phyloP scores from a whole-genome alignment of 2,329 filamentous ascomycete genomes.

The Amauroascus niger region DNA sequence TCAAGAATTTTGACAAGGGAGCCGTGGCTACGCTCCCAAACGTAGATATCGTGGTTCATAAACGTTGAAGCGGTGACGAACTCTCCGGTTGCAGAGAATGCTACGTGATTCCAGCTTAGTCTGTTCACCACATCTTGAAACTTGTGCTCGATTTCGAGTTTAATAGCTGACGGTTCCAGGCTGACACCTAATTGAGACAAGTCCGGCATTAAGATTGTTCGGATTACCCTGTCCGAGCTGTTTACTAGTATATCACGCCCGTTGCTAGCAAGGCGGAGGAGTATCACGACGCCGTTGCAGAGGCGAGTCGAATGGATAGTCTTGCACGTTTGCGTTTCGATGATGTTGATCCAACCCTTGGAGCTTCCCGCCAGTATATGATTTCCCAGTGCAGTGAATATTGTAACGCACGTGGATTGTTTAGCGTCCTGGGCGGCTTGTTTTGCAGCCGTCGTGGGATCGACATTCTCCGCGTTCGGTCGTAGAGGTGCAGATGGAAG shows the following conservation, averaged over 20 bases:
- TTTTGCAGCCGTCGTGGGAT: conserved; percentile 57
- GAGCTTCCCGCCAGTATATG: conserved; percentile 89
- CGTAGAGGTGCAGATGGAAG: conserved; percentile 76
- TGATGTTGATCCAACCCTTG: conserved; percentile 93
- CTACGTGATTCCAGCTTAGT: conserved; percentile 92
- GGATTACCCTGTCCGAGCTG: conserved; percentile 86
- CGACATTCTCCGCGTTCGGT: conserved; percentile 58
- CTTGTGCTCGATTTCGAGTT: conserved; percentile 89
- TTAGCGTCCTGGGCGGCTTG: conserved; percentile 86
- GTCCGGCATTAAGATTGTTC: conserved; percentile 83
- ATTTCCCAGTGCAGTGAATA: conserved; percentile 75
- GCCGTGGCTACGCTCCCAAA: conserved; percentile 90
- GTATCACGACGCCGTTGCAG: conserved; percentile 77
- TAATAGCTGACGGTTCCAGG: conserved; percentile 74
- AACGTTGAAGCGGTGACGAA: conserved; percentile 94
- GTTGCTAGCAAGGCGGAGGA: conserved; percentile 71
- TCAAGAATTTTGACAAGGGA: conserved; percentile 95
- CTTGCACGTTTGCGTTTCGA: conserved; percentile 68
- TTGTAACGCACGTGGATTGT: conserved; percentile 83
- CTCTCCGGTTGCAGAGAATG: conserved; percentile 86
- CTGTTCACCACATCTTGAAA: conserved; percentile 97
- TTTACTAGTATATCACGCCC: conserved; percentile 86
- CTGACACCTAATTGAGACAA: conserved; percentile 45
- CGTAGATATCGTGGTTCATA: conserved; percentile 97
- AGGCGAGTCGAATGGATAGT: conserved; percentile 86